Base-by-base conservation (phyloP, 1,284 basidiomycete species). In the Schizophyllum commune region DNA sequence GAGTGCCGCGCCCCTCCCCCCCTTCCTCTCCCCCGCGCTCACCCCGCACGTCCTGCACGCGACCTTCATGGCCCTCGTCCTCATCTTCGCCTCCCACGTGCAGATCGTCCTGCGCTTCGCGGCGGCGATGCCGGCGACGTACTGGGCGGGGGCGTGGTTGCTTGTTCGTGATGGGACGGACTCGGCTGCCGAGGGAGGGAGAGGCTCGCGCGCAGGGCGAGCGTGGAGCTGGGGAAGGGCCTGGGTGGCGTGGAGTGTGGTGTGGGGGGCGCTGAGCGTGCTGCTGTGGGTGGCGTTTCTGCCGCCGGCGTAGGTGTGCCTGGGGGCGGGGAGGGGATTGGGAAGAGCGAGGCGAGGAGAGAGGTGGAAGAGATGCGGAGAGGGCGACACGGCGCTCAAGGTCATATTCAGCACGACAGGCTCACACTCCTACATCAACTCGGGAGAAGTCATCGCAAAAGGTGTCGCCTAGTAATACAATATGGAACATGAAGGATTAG, bases 81-180 rank as follows among this genome's bases (percentile, higher is more conserved):
- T 98, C 20, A 76, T 96, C 8, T 83, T 96, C 68, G 81, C 83
- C 4, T 90, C 94, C 0, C 94, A 99, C 69, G 90, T 90, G 0
- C 96, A 99, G 71, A 98, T 98, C 65, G 80, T 89, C 1, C 83
- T 99, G 1, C 88, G 96, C 3, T 78, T 93, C 11, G 85, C 88
- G 8, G 83, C 89, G 0, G 84, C 91, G 0, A 81, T 95, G 72
- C 96, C 96, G 0, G 77, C 89, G 56, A 76, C 88, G 0, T 95
- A 94, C 73, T 98, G 95, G 95, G 88, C 84, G 13, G 85, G 87
- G 3, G 86, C 92, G 1, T 78, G 79, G 72, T 73, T 95, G 34
- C 68, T 89, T 34, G 66, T n/a, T n/a, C n/a, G n/a, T n/a, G n/a
- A n/a, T n/a, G n/a, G n/a, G n/a, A n/a, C n/a, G n/a, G n/a, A n/a